Base-by-base conservation (phyloP, 2,329 filamentous ascomycete genomes). In the Ophiostoma sp. region DNA sequence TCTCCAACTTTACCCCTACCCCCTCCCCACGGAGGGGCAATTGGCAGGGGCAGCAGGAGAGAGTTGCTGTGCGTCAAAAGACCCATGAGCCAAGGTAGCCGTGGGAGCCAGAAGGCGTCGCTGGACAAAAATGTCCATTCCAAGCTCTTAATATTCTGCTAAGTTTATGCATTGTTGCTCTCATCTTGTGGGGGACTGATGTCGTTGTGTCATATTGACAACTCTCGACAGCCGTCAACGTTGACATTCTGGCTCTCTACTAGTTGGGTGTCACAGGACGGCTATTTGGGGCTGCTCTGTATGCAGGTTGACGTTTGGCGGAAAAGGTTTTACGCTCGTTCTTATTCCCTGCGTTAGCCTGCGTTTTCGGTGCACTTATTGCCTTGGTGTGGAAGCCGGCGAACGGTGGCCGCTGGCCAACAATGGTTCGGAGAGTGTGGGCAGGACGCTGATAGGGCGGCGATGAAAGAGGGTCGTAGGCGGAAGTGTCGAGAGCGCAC, bases 261-360 rank as follows among this genome's bases (percentile, higher is more conserved):
- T 8, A 36, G 4, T 36, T 70, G 50, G 36, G n/a, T 70, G 52
- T 70, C 69, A 70, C 69, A 70, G 33, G 69, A 70, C 33, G 33
- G 50, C 9, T 25, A 55, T 31, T n/a, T 31, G 22, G 25, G 64
- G 22, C 15, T 28, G 63, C 22, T 11, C 22, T 66, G 63, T 31
- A 48, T 66, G 63, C 36, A 42, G 39, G 22, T 48, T 33, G 42
- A 68, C 25, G 22, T 42, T 17, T 45, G 39, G 69, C 39, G 52
- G 69, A 63, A 71, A 71, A 71, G 25, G 69, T 71, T 71, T 71
- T 63, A 71, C 69, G 69, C 69, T 48, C 69, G 8, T 28, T 50
- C 52, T 6, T 31, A 19, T 57, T 69, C 31, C 48, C 69, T 50
- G 64, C 42, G 64, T 57, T 55, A 57, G 48, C 50, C 33, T 52